Percentiles rank a stretch among this genome's conserved stretches.
Conservation (phyloP, 1,284 basidiomycete genomes). For the Fomitopsis palustris region DNA sequence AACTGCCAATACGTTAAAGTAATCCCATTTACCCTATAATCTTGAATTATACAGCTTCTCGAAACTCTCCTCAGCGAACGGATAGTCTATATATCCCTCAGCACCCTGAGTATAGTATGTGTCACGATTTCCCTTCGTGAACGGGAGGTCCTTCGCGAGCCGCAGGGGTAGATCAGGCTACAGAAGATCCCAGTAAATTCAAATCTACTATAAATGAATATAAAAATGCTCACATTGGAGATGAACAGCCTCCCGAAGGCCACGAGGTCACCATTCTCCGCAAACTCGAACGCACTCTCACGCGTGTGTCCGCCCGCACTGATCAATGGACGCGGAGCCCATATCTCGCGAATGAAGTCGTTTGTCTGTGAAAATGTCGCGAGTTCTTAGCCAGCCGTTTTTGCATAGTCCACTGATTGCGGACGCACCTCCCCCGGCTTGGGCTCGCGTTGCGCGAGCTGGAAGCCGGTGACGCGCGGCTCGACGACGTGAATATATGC, state of each 20-base stretch:
- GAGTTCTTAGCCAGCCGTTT: not conserved
- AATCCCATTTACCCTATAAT: too few species aligned
- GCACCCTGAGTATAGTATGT: constrained; percentile 23
- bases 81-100: constrained; percentile 16
- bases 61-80: constrained; percentile 11
- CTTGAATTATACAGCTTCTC: constrained; percentile 10
- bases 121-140: constrained; percentile 9
- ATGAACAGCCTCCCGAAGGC: constrained; percentile 50
- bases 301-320: constrained; percentile 34
- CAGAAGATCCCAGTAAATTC: too few species aligned
- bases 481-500: constrained; percentile 54
- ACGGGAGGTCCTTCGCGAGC: constrained; percentile 11
- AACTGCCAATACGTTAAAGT: too few species aligned
- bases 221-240: constrained; percentile 30
- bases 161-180: constrained; percentile 17
- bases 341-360: constrained; percentile 32
- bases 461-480: constrained; percentile 27
- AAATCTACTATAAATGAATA: not conserved
- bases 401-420: too few species aligned
- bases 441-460: constrained; percentile 15
- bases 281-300: constrained; percentile 23
- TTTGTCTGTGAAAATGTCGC: constrained; percentile 19
- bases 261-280: constrained; percentile 35
- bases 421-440: constrained; percentile 4
- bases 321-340: constrained; percentile 29